These are phyloP conservation scores for Fusarium nodosum DNA, from an alignment of 2,329 filamentous ascomycete genomes.

Conservation along the genomic window DNA sequence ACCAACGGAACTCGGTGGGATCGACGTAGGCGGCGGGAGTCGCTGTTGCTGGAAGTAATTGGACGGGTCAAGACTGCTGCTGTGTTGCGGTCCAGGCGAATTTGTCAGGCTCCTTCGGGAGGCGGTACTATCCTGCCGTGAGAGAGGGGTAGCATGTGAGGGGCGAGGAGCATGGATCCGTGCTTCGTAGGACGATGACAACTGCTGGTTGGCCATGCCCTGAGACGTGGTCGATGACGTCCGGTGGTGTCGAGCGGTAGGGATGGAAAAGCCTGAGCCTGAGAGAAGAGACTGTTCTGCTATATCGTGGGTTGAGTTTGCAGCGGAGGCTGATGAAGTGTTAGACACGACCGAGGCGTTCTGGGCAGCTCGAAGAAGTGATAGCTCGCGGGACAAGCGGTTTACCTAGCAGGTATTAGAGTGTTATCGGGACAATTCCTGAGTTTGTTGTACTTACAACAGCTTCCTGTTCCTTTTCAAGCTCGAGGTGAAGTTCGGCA, in stretches of 20 bases:
- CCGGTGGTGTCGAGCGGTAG: conserved; percentile 68
- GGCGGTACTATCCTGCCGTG: conserved; percentile 68
- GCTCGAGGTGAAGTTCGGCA: conserved; percentile 86
- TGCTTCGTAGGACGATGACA: conserved; percentile 55
- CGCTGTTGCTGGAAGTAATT: conserved; percentile 65
- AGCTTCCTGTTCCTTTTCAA: conserved; percentile 96
- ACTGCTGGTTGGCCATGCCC: conserved; percentile 57
- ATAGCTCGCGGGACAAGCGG: conserved; percentile 89
- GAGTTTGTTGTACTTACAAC: conserved; percentile 69
- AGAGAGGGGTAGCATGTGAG: conserved; percentile 61
- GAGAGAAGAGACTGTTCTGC: conserved; percentile 67
- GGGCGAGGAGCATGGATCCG: conserved; percentile 62
- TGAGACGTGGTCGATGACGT: conserved; percentile 71
- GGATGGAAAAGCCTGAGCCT: conserved; percentile 70
- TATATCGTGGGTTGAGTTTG: conserved; percentile 64
- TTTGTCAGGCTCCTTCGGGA: conserved; percentile 66
- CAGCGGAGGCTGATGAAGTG: conserved; percentile 71
- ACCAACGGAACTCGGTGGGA: conserved; percentile 56
- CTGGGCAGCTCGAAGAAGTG: conserved; percentile 79
- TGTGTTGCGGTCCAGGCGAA: conserved; percentile 62
- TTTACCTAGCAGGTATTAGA: conserved; percentile 75
- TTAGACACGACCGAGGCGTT: conserved; percentile 77
- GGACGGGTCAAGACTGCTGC: conserved; percentile 61
- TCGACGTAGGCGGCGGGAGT: conserved; percentile 53
- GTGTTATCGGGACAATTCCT: background rate